Percentiles rank a stretch among this genome's conserved stretches.
Conservation (phyloP, 495 filamentous ascomycete species). For the Penicillium psychrofluorescens region DNA sequence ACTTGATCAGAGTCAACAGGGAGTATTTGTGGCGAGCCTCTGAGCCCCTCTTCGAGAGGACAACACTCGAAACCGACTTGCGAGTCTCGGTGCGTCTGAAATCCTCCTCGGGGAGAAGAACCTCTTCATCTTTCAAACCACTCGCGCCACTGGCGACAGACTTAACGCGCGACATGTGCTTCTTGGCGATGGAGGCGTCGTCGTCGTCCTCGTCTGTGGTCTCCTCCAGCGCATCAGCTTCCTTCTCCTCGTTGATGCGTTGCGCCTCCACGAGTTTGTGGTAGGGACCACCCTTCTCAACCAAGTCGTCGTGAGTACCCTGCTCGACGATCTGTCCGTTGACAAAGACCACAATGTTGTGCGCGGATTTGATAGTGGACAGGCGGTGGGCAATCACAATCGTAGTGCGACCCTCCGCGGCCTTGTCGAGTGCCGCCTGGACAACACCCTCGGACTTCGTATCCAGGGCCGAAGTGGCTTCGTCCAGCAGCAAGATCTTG, state of each 20-base stretch:
- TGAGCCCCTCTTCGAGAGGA: slow-evolving; percentile 46
- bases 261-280: slow-evolving; percentile 74
- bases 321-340: slow-evolving; percentile 83
- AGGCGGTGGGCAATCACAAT: slow-evolving; percentile 94
- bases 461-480: slow-evolving; percentile 92
- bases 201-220: slow-evolving; percentile 24
- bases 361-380: slow-evolving; percentile 85
- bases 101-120: slow-evolving; percentile 14
- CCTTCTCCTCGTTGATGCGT: slow-evolving; percentile 61
- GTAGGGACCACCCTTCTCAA: slow-evolving; percentile 57
- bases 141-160: slow-evolving; percentile 23
- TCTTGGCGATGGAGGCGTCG: slow-evolving; percentile 10
- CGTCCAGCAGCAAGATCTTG: slow-evolving; percentile 91
- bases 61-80: slow-evolving; percentile 68
- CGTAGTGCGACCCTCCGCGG: slow-evolving; percentile 84
- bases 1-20: slow-evolving; percentile 76
- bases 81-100: slow-evolving; percentile 47
- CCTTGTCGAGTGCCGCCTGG: slow-evolving; percentile 84
- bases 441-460: slow-evolving; percentile 94
- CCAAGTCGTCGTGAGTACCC: slow-evolving; percentile 68
- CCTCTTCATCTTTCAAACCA: slow-evolving; percentile 12
- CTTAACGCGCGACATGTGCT: slow-evolving; percentile 21
- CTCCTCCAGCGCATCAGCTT: slow-evolving; percentile 33
- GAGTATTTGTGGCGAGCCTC: slow-evolving; percentile 53
- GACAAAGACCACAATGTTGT: slow-evolving; percentile 93